Evolutionary conservation across 345 rosid genomes (phyloP).

Genomic region (Melaleuca quinquenervia): DNA sequence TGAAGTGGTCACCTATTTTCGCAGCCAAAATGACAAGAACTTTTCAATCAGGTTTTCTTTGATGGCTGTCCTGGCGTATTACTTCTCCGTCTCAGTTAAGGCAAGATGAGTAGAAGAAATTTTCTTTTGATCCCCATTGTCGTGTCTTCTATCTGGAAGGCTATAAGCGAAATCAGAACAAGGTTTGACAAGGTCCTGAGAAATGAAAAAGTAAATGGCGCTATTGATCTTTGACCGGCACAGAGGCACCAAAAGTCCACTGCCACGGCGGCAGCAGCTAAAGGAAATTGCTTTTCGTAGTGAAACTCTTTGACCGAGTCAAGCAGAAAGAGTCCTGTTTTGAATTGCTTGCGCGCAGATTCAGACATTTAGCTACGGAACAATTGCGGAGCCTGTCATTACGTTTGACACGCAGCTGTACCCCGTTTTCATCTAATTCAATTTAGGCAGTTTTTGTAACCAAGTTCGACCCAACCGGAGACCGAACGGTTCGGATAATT

Average conservation of each 20-base stretch:
- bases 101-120: not conserved
- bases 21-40: too few species aligned
- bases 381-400: not conserved
- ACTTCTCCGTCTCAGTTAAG: too few species aligned
- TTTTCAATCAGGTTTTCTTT: too few species aligned
- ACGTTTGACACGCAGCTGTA: not conserved
- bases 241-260: not conserved
- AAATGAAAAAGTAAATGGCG: not conserved
- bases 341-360: not conserved
- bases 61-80: too few species aligned
- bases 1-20: too few species aligned
- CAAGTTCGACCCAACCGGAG: not conserved
- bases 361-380: not conserved
- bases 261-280: not conserved
- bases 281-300: not conserved
- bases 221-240: too few species aligned
- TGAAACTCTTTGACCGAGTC: not conserved
- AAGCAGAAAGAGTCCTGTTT: not conserved
- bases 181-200: not conserved
- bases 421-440: not conserved
- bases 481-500: not conserved
- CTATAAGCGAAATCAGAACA: not conserved
- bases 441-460: not conserved
- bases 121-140: not conserved
- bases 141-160: not conserved